phyloP scores from a whole-genome alignment of 768 basidiomycete genomes.

The Hydnum rufescens region DNA sequence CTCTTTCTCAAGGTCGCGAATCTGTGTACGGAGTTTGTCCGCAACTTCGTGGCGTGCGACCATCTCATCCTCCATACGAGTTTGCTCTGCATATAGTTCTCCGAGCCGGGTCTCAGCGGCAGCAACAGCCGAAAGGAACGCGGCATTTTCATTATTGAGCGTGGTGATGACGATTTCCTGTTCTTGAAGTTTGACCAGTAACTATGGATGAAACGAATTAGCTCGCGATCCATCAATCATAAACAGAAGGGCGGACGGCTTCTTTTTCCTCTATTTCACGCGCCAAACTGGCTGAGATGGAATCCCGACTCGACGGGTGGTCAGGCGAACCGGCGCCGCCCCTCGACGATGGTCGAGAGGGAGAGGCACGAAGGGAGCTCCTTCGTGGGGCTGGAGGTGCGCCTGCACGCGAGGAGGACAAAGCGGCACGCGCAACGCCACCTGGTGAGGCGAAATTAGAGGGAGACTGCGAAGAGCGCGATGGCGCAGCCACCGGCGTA shows the following conservation, averaged over 20 bases:
- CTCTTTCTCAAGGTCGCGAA: conserved; percentile 76
- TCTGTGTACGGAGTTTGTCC: conserved; percentile 62
- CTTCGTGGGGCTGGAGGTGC: not conserved
- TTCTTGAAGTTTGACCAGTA: conserved; percentile 56
- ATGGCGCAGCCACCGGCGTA: not conserved
- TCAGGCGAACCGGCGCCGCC: not conserved
- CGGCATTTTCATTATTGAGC: conserved; percentile 44
- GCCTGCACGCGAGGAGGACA: not conserved
- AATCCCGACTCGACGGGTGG: conserved; percentile 19
- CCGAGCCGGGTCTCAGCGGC: conserved; percentile 51
- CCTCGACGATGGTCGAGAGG: conserved; percentile 1
- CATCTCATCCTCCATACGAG: conserved; percentile 63
- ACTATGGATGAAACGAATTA: conserved; percentile 28
- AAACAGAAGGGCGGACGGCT: conserved; percentile 27
- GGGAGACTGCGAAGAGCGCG: not conserved
- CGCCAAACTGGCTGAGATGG: conserved; percentile 41
- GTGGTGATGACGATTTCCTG: conserved; percentile 49
- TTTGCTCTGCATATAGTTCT: conserved; percentile 66
- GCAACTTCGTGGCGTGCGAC: conserved; percentile 63
- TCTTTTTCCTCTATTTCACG: conserved; percentile 69
- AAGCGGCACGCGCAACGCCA: not conserved
- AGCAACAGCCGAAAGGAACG: conserved; percentile 41
- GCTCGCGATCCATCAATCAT: no score
- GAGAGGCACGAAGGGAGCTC: not conserved
- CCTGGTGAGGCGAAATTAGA: not conserved